phyloP scores from a whole-genome alignment of 1,284 basidiomycete species.

The Pyrrhoderma noxium region DNA sequence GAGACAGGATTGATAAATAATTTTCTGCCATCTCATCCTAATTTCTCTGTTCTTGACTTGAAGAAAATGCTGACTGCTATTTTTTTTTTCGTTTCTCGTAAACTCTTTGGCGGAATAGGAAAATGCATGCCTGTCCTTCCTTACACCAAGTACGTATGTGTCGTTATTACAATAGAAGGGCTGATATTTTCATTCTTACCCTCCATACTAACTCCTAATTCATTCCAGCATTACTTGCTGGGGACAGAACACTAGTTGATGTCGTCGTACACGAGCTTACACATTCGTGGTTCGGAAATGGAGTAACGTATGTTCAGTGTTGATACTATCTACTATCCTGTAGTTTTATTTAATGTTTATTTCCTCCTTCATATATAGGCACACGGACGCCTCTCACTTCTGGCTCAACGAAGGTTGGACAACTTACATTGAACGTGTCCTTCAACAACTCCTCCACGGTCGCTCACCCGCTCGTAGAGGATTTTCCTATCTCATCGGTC shows the following conservation, averaged over 20 bases:
- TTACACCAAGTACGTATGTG: slow-evolving; percentile 73
- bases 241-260: slow-evolving; percentile 81
- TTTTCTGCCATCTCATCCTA: neutral
- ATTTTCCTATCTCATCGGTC: slow-evolving; percentile 74
- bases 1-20: too few relatives aligned
- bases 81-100: too few relatives aligned
- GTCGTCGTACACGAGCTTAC: slow-evolving; percentile 77
- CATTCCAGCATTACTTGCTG: slow-evolving; percentile 61
- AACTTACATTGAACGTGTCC: slow-evolving; percentile 86
- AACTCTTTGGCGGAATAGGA: too few relatives aligned
- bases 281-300: slow-evolving; percentile 85
- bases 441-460: slow-evolving; percentile 70
- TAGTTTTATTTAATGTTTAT: neutral
- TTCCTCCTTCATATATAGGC: slow-evolving; percentile 32
- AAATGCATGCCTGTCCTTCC: slow-evolving; percentile 80
- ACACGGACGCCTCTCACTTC: slow-evolving; percentile 70
- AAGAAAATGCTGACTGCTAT: too few relatives aligned
- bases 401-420: slow-evolving; percentile 96
- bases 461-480: slow-evolving; percentile 76
- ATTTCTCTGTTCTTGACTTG: neutral
- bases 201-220: neutral
- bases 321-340: too few relatives aligned
- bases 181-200: neutral
- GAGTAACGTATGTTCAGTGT: slow-evolving; percentile 55
- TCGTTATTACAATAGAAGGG: too few relatives aligned